These are phyloP conservation scores for Salvia rosmarinus DNA, from an alignment of 257 asterid species.

Conservation along the genomic window DNA sequence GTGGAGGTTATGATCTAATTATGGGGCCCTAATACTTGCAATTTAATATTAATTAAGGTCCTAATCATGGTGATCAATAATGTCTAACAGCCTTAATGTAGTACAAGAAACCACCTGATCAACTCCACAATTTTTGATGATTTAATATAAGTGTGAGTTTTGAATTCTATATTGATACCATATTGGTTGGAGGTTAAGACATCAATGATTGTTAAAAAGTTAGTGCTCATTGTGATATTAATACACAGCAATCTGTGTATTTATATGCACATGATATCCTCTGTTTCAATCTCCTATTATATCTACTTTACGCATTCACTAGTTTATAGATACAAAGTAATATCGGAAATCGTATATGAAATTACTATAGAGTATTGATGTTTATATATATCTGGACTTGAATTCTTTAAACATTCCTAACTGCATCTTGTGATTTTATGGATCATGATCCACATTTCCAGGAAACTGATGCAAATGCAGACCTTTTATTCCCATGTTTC, in stretches of 20 bases:
- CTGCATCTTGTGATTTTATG: background rate
- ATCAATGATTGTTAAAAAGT: constrained; percentile 29
- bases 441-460: background rate
- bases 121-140: constrained; percentile 13
- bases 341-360: too few relatives aligned
- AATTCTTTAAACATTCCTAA: background rate
- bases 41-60: constrained; percentile 33
- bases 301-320: background rate
- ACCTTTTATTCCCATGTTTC: background rate
- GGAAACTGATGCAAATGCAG: background rate
- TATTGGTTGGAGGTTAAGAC: constrained; percentile 40
- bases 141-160: background rate
- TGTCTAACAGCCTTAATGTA: constrained; percentile 27
- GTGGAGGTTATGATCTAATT: constrained; percentile 28
- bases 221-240: background rate
- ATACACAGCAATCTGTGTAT: background rate
- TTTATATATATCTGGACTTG: too few relatives aligned
- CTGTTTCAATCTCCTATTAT: too few relatives aligned
- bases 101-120: constrained; percentile 19
- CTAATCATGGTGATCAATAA: constrained; percentile 45
- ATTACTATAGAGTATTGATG: too few relatives aligned
- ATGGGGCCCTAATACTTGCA: constrained; percentile 21
- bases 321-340: background rate
- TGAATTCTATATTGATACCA: constrained; percentile 17
- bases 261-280: too few relatives aligned